A percentile compares a stretch with the other conserved stretches of the same genome.
phyloP scores from a whole-genome alignment of 192 early-diverging fungal species.

The Linnemannia exigua region DNA sequence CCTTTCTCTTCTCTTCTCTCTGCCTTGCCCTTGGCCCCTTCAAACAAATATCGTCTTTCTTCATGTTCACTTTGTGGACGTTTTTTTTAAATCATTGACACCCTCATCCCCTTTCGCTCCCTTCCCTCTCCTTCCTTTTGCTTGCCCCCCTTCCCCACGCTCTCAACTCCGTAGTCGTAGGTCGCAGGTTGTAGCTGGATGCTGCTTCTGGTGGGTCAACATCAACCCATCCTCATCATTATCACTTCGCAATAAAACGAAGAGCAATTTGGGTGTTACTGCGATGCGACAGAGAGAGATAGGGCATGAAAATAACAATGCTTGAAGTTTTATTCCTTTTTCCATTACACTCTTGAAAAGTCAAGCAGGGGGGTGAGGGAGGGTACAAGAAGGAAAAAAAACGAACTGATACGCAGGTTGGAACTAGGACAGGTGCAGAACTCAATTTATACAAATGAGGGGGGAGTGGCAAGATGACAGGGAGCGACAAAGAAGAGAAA shows the following conservation, averaged over 20 bases:
- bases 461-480: neutral
- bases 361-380: constrained; percentile 2
- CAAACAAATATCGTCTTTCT: neutral
- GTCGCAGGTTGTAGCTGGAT: neutral
- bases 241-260: no score
- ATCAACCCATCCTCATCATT: neutral
- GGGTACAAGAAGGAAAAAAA: neutral
- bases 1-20: no score
- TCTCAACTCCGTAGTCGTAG: neutral
- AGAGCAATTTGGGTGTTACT: neutral
- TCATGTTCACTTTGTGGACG: neutral
- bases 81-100: neutral
- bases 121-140: neutral
- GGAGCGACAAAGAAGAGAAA: neutral
- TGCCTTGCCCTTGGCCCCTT: neutral
- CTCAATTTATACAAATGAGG: neutral
- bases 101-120: no score
- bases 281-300: neutral
- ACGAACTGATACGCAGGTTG: neutral
- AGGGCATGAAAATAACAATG: neutral
- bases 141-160: no score
- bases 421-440: neutral
- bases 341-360: constrained; percentile 8
- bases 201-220: neutral
- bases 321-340: neutral